Evolutionary conservation across 495 filamentous ascomycete species (phyloP), one percentile per base, ranked within the genome.

Genomic region (Penicillium coprophilum): DNA sequence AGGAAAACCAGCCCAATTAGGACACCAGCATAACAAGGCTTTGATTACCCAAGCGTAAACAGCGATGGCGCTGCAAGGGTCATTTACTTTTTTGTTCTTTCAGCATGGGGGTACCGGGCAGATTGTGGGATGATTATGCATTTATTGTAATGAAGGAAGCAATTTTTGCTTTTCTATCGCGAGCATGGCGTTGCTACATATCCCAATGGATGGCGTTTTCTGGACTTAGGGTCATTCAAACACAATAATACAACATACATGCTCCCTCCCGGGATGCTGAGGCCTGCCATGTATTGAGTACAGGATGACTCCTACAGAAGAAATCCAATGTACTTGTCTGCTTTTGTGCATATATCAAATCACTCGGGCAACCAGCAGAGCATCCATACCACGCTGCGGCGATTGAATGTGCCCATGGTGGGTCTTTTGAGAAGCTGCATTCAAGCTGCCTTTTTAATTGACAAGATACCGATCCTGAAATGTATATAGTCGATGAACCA

Each of bases 1-100:
- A 82, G 59, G 91, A 96, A 28, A 96, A 97, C 67, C 89, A 87
- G 15, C 85, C 87, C 45, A 82, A 83, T 30, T 87, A 77, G 34
- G 34, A 38, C n/a, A 38, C 15, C 6, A 38, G 34, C 34, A 6
- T 3, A 74, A 31, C 13, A 7, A 21, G 17, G 31, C 41, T 31
- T 13, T 23, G 20, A 21, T 11, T 43, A 39, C 12, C 17, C 41
- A 30, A 46, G 51, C 55, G 53, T 55, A 32, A 45, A 20, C 15
- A 49, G 31, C 31, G 23, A 46, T 32, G 46, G 21, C 43, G 47
- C 30, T n/a, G 30, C 41, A 46, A 53, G 56, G 44, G 39, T 50
- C 27, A 41, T 57, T 56, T 38, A 27, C n/a, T 58, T 57, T 56
- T 31, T 49, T 38, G 54, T 56, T 38, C 53, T 65, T 56, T 53